These are phyloP conservation scores for Perkinsus olseni DNA, from an alignment of 169 alveolate species.

Conservation along the genomic window DNA sequence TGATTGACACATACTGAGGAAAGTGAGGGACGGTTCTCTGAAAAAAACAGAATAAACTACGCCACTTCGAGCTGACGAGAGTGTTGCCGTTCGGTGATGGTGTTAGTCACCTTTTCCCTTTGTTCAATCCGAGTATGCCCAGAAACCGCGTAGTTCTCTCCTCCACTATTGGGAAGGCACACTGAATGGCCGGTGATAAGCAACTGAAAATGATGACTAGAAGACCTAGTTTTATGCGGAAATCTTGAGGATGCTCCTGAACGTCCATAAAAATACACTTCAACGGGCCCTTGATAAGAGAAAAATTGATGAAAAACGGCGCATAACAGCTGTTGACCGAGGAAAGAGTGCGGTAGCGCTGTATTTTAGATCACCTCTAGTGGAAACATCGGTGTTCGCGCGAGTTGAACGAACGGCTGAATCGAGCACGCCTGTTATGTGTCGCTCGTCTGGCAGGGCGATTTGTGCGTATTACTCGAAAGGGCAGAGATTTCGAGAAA, in stretches of 20 bases:
- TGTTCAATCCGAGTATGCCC: not conserved
- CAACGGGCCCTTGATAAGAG: not conserved
- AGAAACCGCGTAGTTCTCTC: not conserved
- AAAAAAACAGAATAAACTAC: not conserved
- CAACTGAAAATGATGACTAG: not conserved
- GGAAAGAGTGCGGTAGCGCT: too few relatives aligned
- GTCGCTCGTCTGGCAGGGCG: too few relatives aligned
- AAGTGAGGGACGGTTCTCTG: not conserved
- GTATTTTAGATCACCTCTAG: too few relatives aligned
- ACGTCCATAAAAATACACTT: not conserved
- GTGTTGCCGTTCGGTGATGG: too few relatives aligned
- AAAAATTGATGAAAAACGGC: too few relatives aligned
- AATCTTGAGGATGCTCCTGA: not conserved
- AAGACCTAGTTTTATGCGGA: not conserved
- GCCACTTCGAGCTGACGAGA: too few relatives aligned
- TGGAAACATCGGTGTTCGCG: too few relatives aligned
- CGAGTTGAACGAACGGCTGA: too few relatives aligned
- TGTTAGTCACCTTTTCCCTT: not conserved
- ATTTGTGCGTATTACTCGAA: not conserved
- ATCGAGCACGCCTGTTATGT: too few relatives aligned
- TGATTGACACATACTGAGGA: not conserved
- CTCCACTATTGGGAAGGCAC: not conserved
- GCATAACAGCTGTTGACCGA: too few relatives aligned
- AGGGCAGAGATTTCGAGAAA: not conserved
- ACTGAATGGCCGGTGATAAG: not conserved